Base-by-base conservation (phyloP, 805 yeast species). In the Starmerella stigmatis region DNA sequence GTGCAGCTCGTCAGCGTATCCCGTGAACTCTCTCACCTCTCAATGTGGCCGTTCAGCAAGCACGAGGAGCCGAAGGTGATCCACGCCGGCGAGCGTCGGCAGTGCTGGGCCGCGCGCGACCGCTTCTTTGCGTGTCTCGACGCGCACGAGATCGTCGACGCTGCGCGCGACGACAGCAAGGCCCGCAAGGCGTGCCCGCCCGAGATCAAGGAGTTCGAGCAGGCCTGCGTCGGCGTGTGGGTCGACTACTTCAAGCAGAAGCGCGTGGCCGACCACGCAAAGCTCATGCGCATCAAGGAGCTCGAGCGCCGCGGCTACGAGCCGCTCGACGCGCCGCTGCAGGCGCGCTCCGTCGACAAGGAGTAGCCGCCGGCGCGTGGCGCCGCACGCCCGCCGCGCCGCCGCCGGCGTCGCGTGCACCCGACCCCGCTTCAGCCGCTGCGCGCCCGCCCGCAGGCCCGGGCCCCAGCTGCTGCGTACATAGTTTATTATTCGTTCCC, bases 71-170 rank as follows among this genome's bases (percentile, higher is more conserved):
- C 81, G 28, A 69, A 44, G 28, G 59, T 57, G 27, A 55, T 57
- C 31, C 57, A 54, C 43, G 48, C 60, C 5, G 38, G 45, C 22
- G 75, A 78, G 53, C 74, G 97, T 53, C 72, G 76, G 58, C 67
- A 70, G 48, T 89, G 98, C 67, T 92, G 97, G 97, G 89, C 79
- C 41, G 70, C 89, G 7, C 74, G 98, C 48, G 98, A 89, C 58
- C 56, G 57, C 32, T 86, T 74, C 60, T 85, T 85, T 57, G 71
- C 64, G 8, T 89, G 98, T 61, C 69, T 89, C 40, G 84, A 81
- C 53, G 68, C 65, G 39, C 72, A 81, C 56, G 65, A 73, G 15
- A 78, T 89, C 44, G 75, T 74, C 8, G 82, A 83, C 61, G 82
- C 94, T 16, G 64, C 79, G 44, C 57, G 54, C 40, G 57, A 58